A percentile compares a stretch with the other conserved stretches of the same genome.
Conservation (phyloP, 2,329 filamentous ascomycete species). For the Hypoxylon sp. region DNA sequence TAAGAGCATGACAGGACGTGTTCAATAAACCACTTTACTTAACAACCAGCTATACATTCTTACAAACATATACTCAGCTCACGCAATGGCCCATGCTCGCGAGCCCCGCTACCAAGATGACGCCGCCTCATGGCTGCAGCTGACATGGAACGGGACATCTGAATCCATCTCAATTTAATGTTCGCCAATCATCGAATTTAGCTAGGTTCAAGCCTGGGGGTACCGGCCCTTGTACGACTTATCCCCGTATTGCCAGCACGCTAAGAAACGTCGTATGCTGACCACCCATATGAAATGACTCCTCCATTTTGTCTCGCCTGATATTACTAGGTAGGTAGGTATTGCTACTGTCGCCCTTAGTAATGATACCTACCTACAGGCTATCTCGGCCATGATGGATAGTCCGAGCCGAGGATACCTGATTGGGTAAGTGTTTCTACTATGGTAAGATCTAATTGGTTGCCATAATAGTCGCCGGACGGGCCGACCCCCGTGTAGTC, state of each 20-base stretch:
- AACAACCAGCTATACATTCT: background rate
- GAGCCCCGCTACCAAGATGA: conserved; percentile 3
- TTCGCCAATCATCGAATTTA: conserved; percentile 2
- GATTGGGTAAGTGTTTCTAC: background rate
- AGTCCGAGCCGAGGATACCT: conserved; percentile 2
- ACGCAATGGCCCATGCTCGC: conserved; percentile 1
- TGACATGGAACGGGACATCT: conserved; percentile 1
- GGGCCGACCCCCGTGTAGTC: background rate
- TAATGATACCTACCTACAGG: background rate
- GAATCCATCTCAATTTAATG: background rate
- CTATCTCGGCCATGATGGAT: background rate
- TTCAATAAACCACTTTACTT: background rate
- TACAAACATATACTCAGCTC: conserved; percentile 1
- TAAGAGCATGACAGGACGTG: background rate
- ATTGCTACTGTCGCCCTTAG: background rate
- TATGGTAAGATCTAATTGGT: background rate
- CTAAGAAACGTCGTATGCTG: conserved; percentile 1
- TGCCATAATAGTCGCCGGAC: background rate
- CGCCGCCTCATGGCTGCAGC: background rate
- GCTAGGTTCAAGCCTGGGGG: background rate
- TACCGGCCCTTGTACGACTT: background rate
- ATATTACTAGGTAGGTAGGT: background rate
- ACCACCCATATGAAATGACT: conserved; percentile 6
- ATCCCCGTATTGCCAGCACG: background rate
- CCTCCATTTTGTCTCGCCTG: background rate